Evolutionary conservation across 2,329 filamentous ascomycete genomes (phyloP), one percentile per base, ranked within the genome.

Genomic region (Colletotrichum cordylinicola): DNA sequence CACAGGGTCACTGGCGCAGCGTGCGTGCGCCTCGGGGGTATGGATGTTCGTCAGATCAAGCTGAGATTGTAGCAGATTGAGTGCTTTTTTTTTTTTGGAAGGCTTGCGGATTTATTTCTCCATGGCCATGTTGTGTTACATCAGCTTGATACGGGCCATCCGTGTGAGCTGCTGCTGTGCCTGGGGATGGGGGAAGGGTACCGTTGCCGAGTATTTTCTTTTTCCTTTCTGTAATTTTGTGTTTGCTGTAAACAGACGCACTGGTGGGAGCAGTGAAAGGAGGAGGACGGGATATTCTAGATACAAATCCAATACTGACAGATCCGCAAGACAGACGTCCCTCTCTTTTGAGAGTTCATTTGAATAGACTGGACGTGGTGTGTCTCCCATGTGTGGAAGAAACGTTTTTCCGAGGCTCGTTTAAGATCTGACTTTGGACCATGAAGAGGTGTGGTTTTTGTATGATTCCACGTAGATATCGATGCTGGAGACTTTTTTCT

Each of bases 381-480:
- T 43, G 1, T 43, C 39, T 43, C 0, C 18, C 10, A 12, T n/a
- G 39, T 6, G 9, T 48, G 39, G 8, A 48, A 48, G 9, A 4
- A 18, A n/a, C 3, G 9, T 43, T 8, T n/a, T 43, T 18, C 1
- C 9, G 0, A 0, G 39, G 9, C 9, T 43, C 3, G 39, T 16
- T 3, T 10, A 3, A 18, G 18, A 12, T 12, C 39, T n/a, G 3
- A n/a, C 18, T n/a, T 4, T 43, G 39, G 39, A 4, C 6, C n/a
- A 43, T 10, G 0, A n/a, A n/a, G 24, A 48, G 6, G 39, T 9
- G 18, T 18, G 0, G 2, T 48, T n/a, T 3, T 48, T 7, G 39
- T n/a, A 48, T 4, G 39, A 48, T 48, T 43, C n/a, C 39, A 21
- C 18, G 18, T 48, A 12, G 1, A 18, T 12, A 48, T 48, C 18